Conservation (phyloP, 2,329 filamentous ascomycete species). For the Monosporascus sp. region DNA sequence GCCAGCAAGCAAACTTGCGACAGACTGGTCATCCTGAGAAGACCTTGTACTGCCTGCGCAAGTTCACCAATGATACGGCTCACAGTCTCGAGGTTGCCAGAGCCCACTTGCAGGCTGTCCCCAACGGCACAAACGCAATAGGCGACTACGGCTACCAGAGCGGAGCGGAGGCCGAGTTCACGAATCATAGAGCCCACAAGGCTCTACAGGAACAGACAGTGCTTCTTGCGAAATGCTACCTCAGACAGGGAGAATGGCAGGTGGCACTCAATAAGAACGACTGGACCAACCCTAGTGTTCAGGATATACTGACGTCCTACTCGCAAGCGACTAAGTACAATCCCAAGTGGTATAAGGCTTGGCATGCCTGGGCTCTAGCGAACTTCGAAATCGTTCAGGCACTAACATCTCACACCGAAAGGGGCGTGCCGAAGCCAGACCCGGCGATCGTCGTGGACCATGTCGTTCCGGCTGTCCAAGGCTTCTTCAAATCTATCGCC, state of each 20-base stretch:
- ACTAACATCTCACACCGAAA: constrained; percentile 61
- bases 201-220: constrained; percentile 56
- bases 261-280: constrained; percentile 78
- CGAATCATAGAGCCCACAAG: constrained; percentile 47
- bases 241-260: constrained; percentile 96
- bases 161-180: constrained; percentile 36
- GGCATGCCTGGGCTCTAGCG: constrained; percentile 96
- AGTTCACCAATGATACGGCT: constrained; percentile 56
- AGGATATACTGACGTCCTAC: constrained; percentile 88
- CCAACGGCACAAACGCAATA: constrained; percentile 39
- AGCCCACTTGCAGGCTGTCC: constrained; percentile 40
- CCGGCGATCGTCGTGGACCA: constrained; percentile 72
- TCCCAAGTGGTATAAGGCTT: constrained; percentile 95
- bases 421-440: constrained; percentile 44
- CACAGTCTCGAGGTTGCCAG: constrained; percentile 48
- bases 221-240: constrained; percentile 88
- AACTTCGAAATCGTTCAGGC: constrained; percentile 98
- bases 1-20: constrained; percentile 50
- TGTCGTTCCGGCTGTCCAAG: constrained; percentile 88
- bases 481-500: constrained; percentile 96
- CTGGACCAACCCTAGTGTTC: constrained; percentile 81
- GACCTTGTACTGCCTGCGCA: constrained; percentile 53
- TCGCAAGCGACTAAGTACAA: constrained; percentile 90
- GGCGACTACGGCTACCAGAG: constrained; percentile 48
- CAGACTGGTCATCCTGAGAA: constrained; percentile 45